These are phyloP conservation scores for Rhodotorula toruloides DNA, from an alignment of 768 basidiomycete species.

Conservation along the genomic window DNA sequence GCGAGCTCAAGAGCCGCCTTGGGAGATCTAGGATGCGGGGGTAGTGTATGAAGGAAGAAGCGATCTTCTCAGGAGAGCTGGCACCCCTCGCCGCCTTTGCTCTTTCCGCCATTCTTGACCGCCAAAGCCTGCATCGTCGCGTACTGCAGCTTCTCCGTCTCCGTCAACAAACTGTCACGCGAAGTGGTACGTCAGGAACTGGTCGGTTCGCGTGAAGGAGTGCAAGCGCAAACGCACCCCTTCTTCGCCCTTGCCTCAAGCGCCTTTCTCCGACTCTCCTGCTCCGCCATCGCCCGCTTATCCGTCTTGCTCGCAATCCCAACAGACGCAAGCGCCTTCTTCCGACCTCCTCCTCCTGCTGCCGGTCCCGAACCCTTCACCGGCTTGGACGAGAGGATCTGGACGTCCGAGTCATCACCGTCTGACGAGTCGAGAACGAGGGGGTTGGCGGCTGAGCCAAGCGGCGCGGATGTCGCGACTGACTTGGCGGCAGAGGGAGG, in stretches of 20 bases:
- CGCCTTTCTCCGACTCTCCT: constrained; percentile 25
- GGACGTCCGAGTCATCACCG: constrained; percentile 24
- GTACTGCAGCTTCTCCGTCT: constrained; percentile 38
- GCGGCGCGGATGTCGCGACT: background rate
- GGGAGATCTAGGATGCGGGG: background rate
- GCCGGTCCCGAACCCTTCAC: background rate
- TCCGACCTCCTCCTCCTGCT: background rate
- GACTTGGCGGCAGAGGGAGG: background rate
- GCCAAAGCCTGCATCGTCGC: constrained; percentile 36
- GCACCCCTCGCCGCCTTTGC: background rate
- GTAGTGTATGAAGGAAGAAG: background rate
- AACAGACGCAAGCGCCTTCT: constrained; percentile 2
- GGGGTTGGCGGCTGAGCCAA: constrained; percentile 8
- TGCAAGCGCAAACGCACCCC: constrained; percentile 19
- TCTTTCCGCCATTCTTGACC: background rate
- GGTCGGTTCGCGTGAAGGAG: background rate
- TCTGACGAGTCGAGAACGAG: constrained; percentile 14
- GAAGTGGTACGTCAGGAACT: background rate
- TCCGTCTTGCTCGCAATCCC: constrained; percentile 2
- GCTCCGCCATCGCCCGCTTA: constrained; percentile 33
- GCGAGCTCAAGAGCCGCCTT: background rate
- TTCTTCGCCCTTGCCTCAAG: constrained; percentile 39
- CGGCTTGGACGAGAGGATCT: constrained; percentile 11
- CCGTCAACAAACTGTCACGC: constrained; percentile 27
- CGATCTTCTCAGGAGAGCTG: background rate